Evolutionary conservation across 2,329 filamentous ascomycete species (phyloP).

Genomic region (Beauveria australis): DNA sequence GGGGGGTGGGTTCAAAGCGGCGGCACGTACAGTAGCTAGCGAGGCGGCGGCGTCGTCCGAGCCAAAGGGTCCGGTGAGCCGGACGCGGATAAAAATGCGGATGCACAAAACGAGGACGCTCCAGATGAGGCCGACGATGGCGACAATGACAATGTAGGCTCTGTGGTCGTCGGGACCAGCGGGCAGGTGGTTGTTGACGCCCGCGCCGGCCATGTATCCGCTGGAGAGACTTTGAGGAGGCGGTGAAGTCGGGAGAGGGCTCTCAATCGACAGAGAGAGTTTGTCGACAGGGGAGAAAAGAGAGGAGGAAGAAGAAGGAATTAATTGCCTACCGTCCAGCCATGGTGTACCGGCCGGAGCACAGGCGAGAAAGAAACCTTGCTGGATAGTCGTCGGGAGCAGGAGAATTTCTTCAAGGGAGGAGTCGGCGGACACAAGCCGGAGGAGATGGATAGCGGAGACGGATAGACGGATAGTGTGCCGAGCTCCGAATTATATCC

Average conservation of each 20-base stretch:
- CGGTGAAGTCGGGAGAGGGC: background rate
- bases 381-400: background rate
- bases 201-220: conserved; percentile 1
- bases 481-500: background rate
- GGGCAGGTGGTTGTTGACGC: conserved; percentile 4
- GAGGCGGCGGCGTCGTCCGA: conserved; percentile 13
- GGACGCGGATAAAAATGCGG: conserved; percentile 13
- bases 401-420: background rate
- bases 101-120: conserved; percentile 14
- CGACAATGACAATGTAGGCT: conserved; percentile 14
- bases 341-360: background rate
- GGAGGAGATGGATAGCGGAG: background rate
- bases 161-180: conserved; percentile 12
- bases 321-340: background rate
- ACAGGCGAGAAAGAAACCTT: background rate
- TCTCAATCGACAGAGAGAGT: too few relatives aligned
- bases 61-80: conserved; percentile 13
- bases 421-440: background rate
- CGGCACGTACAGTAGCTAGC: conserved; percentile 12
- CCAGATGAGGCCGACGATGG: conserved; percentile 14
- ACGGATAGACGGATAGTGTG: background rate
- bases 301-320: background rate
- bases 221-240: background rate
- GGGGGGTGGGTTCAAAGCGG: too few relatives aligned
- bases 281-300: background rate